Evolutionary conservation across 1,139 yeast genomes (phyloP).

Genomic region (Nakaseomyces bracarensis): DNA sequence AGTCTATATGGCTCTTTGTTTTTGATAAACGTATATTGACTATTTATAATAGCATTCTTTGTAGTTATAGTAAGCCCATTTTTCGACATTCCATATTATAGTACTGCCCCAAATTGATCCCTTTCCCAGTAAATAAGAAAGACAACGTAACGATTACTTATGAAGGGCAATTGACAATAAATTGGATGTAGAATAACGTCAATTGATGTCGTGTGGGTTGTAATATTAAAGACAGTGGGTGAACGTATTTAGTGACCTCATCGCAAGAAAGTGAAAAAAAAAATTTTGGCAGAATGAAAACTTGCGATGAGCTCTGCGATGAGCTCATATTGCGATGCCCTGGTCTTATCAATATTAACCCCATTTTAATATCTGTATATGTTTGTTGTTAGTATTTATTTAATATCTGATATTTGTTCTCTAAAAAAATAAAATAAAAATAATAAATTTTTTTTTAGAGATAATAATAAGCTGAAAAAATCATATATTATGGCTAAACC

Average conservation of each 20-base stretch:
- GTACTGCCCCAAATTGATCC: too few species aligned
- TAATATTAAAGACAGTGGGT: background rate
- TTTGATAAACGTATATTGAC: conserved; percentile 15
- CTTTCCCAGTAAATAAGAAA: too few species aligned
- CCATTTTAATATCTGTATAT: too few species aligned
- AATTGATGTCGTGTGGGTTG: too few species aligned
- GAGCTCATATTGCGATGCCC: background rate
- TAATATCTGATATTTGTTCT: background rate
- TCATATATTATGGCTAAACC: conserved; percentile 22
- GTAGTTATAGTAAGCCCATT: conserved; percentile 13
- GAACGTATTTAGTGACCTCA: conserved; percentile 2
- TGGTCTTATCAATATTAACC: too few species aligned
- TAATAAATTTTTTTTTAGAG: too few species aligned
- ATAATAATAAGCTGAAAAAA: too few species aligned
- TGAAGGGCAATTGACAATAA: too few species aligned
- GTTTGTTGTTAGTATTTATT: too few species aligned
- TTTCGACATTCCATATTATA: conserved; percentile 4
- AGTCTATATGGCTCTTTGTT: conserved; percentile 13
- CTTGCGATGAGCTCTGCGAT: background rate
- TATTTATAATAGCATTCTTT: conserved; percentile 19
- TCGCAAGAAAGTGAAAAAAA: conserved; percentile 4
- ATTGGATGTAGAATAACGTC: too few species aligned
- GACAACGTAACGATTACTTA: too few species aligned
- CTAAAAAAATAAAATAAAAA: background rate
- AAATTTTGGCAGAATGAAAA: background rate